phyloP scores from a whole-genome alignment of 1,139 yeast species.

The Blastobotrys apis region DNA sequence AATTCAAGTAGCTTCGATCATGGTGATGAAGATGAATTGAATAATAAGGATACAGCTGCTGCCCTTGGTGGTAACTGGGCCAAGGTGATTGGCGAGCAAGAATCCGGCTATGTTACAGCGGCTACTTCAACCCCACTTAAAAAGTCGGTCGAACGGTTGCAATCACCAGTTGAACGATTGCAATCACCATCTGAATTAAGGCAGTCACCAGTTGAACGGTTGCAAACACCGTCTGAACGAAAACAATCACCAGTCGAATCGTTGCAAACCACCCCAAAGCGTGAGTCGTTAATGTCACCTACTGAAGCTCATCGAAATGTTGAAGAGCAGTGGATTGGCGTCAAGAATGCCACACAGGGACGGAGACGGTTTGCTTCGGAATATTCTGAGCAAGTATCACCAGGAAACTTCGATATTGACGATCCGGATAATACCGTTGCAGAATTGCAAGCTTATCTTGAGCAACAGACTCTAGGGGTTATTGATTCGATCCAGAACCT shows the following conservation, averaged over 20 bases:
- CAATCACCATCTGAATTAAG: background rate
- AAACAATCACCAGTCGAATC: background rate
- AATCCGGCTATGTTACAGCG: background rate
- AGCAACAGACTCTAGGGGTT: conserved; percentile 90
- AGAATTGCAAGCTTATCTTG: conserved; percentile 79
- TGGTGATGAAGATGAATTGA: background rate
- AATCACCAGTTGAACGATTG: background rate
- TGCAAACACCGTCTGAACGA: background rate
- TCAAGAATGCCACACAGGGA: conserved; percentile 3
- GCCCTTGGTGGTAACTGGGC: background rate
- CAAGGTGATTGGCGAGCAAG: background rate
- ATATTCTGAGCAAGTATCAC: conserved; percentile 6
- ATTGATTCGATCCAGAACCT: conserved; percentile 84
- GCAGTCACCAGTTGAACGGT: background rate
- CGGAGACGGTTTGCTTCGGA: conserved; percentile 9
- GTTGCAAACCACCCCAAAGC: background rate
- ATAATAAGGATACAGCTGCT: background rate
- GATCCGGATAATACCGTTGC: conserved; percentile 83
- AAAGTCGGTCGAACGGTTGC: background rate
- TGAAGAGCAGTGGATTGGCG: conserved; percentile 2
- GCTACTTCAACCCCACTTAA: background rate
- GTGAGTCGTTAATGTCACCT: background rate
- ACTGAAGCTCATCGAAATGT: conserved; percentile 1
- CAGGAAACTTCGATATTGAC: conserved; percentile 60
- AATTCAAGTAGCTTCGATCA: background rate